Base-by-base conservation (phyloP, 495 filamentous ascomycete genomes). In the Penicillium psychrofluorescens region DNA sequence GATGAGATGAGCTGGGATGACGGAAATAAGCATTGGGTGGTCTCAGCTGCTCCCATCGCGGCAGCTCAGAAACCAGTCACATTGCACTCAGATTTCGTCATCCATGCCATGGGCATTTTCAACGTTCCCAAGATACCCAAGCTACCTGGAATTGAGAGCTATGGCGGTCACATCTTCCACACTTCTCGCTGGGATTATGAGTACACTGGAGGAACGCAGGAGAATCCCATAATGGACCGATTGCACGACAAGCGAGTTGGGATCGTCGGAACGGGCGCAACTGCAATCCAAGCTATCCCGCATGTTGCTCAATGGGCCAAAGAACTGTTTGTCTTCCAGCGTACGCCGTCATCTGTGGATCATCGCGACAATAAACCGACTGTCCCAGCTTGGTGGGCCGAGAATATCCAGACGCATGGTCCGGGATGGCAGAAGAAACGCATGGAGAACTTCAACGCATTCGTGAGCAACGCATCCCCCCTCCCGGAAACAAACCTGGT, bases 151-250 rank as follows among this genome's bases (percentile, higher is more conserved):
- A 29, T 59, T 7, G 11, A 37, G 7, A 45, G 57, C 11, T 64
- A 35, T 36, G 8, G 52, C 2, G 59, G 59, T 6, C 44, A 58
- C 13, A 58, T 68, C 9, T 58, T 68, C 40, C 75, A 76, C 37
- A 57, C 66, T 6, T 54, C 62, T 7, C 63, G 66, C 36, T 73
- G 70, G 68, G 67, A 70, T 5, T 72, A 60, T 43, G 43, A 38
- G 41, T 51, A 44, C 43, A 80, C 78, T 0, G 80, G 80, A 0
- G 81, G 80, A 8, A 64, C 63, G 0, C 58, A 22, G 22, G 22
- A 22, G 22, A 22, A 22, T 6, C 22, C 22, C 22, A 22, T 6
- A 22, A 22, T 22, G 22, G 22, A 22, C 22, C 22, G 22, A 22
- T 22, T 22, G 22, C 4, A 22, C 22, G 4, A 22, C 22, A 22